phyloP scores from a whole-genome alignment of 306 rosid species.

The Prunus fruticosa region DNA sequence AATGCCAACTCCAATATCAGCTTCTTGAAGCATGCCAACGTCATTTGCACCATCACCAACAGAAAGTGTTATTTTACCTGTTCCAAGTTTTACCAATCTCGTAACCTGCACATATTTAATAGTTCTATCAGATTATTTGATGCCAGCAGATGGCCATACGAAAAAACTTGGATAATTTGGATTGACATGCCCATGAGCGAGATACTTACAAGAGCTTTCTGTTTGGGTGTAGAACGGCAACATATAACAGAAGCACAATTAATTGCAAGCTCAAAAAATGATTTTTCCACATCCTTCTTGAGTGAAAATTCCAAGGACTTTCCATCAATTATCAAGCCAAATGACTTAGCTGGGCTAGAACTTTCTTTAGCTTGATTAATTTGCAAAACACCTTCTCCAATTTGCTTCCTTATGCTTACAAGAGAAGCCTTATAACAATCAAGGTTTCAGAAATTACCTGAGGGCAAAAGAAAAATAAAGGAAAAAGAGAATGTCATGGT shows the following conservation, averaged over 20 bases:
- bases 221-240: constrained; percentile 88
- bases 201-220: constrained; percentile 79
- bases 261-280: constrained; percentile 69
- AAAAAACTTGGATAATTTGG: background rate
- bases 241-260: constrained; percentile 82
- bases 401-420: constrained; percentile 62
- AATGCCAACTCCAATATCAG: constrained; percentile 92
- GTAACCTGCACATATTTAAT: constrained; percentile 58
- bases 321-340: constrained; percentile 83
- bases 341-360: constrained; percentile 29
- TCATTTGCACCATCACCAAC: constrained; percentile 97
- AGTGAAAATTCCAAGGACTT: constrained; percentile 80
- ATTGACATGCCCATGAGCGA: constrained; percentile 2
- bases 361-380: constrained; percentile 43
- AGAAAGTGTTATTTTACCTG: constrained; percentile 67
- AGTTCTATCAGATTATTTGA: constrained; percentile 23
- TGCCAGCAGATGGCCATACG: background rate
- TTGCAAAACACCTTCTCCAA: constrained; percentile 52
- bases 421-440: constrained; percentile 57
- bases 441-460: constrained; percentile 27
- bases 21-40: constrained; percentile 95
- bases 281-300: constrained; percentile 38
- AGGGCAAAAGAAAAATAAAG: background rate
- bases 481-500: constrained; percentile 8
- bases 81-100: constrained; percentile 63